Base-by-base conservation (phyloP, 495 filamentous ascomycete species). In the Poronia punctata region DNA sequence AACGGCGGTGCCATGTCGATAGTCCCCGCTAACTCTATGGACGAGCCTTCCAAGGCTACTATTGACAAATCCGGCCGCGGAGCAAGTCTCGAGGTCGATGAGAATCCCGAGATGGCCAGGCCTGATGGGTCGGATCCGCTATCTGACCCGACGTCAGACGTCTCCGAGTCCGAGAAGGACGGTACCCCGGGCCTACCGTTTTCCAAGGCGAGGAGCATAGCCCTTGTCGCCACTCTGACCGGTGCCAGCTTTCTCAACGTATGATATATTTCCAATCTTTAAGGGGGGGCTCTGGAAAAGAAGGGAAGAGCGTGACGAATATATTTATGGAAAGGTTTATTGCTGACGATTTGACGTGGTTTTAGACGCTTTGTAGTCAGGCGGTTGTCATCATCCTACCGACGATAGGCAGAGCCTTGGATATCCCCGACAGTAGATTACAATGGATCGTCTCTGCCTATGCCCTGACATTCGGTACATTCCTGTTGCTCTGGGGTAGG, bases 401-500 rank as follows among this genome's bases (percentile, higher is more conserved):
- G 2, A 70, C 66, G 5, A 79, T 81, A 22, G 74, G 71, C 24
- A 31, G 59, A 11, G 70, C 72, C 15, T 60, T 81, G 8, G 35
- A 50, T 37, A 76, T 82, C 27, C 76, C 78, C 1, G 65, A 70
- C 6, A 64, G 62, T 18, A 61, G 77, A 6, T 62, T 76, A 18
- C 78, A 82, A 65, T 81, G 77, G 76, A 67, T 81, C 22, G 61
- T 82, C 6, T 80, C 78, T 0, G 70, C 76, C 0, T 81, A 80
- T 41, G 54, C 70, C 7, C 68, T 88, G 27, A 74, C 77, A 3
- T 79, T 80, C 33, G 84, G 82, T 27, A 76, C 82, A 21, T 82
- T 88, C 49, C 61, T 88, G 21, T 65, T 89, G 9, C 71, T 84
- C 37, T 87, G 83, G 65, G 84, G 84, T 25, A 76, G 79, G 48